A percentile compares a stretch with the other conserved stretches of the same genome.
These are phyloP conservation scores for Gelatoporia subvermispora DNA, from an alignment of 768 basidiomycete genomes.

Conservation along the genomic window DNA sequence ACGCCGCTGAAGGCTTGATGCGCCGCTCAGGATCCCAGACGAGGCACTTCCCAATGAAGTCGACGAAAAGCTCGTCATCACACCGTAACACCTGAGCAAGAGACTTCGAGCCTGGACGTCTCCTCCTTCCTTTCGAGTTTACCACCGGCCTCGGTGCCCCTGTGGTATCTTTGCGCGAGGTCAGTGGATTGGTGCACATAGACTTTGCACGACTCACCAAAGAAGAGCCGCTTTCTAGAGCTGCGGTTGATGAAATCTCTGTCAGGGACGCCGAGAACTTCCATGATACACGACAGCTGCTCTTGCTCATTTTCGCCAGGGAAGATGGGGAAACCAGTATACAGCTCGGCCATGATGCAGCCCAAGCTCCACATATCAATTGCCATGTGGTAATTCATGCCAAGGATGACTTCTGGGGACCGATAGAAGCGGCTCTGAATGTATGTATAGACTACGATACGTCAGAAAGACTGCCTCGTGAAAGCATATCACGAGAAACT, in stretches of 20 bases:
- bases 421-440: slow-evolving; percentile 99
- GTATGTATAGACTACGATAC: slow-evolving; percentile 85
- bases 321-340: slow-evolving; percentile 97
- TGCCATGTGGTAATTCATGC: slow-evolving; percentile 99
- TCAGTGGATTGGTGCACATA: background rate
- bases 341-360: slow-evolving; percentile 95
- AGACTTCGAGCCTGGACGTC: slow-evolving; percentile 88
- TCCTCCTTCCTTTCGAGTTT: slow-evolving; percentile 92
- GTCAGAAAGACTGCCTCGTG: background rate
- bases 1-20: slow-evolving; percentile 87
- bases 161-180: slow-evolving; percentile 64
- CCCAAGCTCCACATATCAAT: slow-evolving; percentile 99
- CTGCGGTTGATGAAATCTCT: slow-evolving; percentile 93
- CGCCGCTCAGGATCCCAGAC: slow-evolving; percentile 97
- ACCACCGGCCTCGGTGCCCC: slow-evolving; percentile 91
- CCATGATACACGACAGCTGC: slow-evolving; percentile 98
- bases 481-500: slow-evolving; percentile 23
- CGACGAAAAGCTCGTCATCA: slow-evolving; percentile 92
- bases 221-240: slow-evolving; percentile 91
- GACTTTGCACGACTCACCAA: slow-evolving; percentile 55
- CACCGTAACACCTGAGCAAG: slow-evolving; percentile 85
- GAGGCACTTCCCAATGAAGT: slow-evolving; percentile 96
- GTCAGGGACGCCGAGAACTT: slow-evolving; percentile 93
- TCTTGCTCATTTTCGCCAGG: slow-evolving; percentile 99
- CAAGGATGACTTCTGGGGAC: slow-evolving; percentile 98